Percentiles rank a stretch among this genome's conserved stretches.
Evolutionary conservation across 1,284 basidiomycete species (phyloP).

Genomic region (Trametes polyzona): DNA sequence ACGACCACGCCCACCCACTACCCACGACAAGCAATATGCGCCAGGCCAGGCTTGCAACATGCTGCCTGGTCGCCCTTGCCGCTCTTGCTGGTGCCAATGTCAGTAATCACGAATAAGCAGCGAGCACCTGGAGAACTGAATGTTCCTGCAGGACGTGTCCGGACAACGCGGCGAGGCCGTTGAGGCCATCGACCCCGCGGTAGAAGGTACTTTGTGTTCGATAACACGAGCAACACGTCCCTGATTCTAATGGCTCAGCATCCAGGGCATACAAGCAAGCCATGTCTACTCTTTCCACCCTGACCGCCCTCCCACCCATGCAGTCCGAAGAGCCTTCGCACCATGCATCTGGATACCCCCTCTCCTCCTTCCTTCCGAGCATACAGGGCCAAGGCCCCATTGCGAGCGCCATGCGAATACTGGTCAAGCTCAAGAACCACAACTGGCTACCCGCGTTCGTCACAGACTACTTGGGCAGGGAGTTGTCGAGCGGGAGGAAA

Average conservation of each 20-base stretch:
- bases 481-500: conserved; percentile 47
- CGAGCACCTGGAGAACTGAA: neutral
- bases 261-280: conserved; percentile 74
- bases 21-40: conserved; percentile 18
- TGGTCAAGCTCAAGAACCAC: conserved; percentile 61
- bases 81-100: conserved; percentile 27
- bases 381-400: conserved; percentile 74
- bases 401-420: conserved; percentile 66
- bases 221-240: conserved; percentile 1
- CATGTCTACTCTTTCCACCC: conserved; percentile 59
- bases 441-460: conserved; percentile 49
- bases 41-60: conserved; percentile 35
- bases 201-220: conserved; percentile 28
- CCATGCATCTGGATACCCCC: conserved; percentile 53
- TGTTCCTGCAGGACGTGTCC: conserved; percentile 8
- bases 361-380: conserved; percentile 66
- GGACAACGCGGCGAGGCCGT: conserved; percentile 1
- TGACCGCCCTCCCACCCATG: conserved; percentile 60
- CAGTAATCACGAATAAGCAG: neutral
- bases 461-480: conserved; percentile 44
- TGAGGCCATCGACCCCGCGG: conserved; percentile 27
- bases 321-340: conserved; percentile 54
- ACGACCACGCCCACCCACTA: neutral
- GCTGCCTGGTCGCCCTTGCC: conserved; percentile 34
- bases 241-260: conserved; percentile 45